Evolutionary conservation across 1,139 yeast genomes (phyloP).

Genomic region (Pneumocystis wakefieldiae): DNA sequence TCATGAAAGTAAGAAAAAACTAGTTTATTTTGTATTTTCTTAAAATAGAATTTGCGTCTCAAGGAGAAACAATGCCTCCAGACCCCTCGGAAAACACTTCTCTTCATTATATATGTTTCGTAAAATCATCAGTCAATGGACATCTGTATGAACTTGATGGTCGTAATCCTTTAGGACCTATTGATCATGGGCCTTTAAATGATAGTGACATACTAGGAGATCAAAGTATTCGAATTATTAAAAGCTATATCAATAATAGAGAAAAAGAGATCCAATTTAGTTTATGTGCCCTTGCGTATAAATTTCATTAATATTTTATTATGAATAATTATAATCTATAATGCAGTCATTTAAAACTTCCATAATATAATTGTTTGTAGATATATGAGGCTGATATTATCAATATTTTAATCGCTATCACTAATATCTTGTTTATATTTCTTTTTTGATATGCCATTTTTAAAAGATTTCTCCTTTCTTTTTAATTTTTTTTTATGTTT

Average conservation of each 20-base stretch:
- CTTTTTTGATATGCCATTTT: background rate
- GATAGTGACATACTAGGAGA: slow-evolving; percentile 42
- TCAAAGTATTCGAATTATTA: slow-evolving; percentile 39
- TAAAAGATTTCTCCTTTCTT: background rate
- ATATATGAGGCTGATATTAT: slow-evolving; percentile 6
- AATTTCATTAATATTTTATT: background rate
- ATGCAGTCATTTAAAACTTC: background rate
- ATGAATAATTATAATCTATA: background rate
- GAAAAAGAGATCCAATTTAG: slow-evolving; percentile 20
- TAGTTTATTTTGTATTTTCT: slow-evolving; percentile 31
- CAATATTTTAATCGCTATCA: slow-evolving; percentile 11
- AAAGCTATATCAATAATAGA: slow-evolving; percentile 41
- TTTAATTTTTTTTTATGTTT: background rate
- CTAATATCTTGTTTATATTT: background rate
- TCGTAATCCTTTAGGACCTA: slow-evolving; percentile 55
- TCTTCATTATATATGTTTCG: slow-evolving; percentile 66
- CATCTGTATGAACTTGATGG: slow-evolving; percentile 79
- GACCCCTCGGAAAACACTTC: slow-evolving; percentile 46
- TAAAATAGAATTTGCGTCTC: slow-evolving; percentile 45
- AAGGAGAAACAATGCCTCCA: slow-evolving; percentile 76
- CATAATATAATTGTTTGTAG: slow-evolving; percentile 7
- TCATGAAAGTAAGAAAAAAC: background rate
- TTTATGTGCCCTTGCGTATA: slow-evolving; percentile 24
- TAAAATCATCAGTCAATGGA: slow-evolving; percentile 31
- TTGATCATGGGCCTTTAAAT: slow-evolving; percentile 39